phyloP scores from a whole-genome alignment of 495 filamentous ascomycete genomes.

The Cercophora newfieldiana region DNA sequence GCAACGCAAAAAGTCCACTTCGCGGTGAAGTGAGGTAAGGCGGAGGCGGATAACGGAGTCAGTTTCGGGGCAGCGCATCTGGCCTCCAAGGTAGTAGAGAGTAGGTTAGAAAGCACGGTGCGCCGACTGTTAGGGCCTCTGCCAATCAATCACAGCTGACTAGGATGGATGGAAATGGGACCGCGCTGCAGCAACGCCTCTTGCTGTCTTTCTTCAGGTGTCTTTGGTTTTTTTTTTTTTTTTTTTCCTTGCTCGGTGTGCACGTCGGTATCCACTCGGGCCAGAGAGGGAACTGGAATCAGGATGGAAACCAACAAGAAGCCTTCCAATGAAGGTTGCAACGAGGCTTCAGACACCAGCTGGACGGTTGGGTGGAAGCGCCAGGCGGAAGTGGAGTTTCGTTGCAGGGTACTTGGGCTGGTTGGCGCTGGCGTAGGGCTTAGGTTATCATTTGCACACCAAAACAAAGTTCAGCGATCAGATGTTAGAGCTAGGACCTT shows the following conservation, averaged over 20 bases:
- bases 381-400: not conserved
- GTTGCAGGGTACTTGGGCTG: not conserved
- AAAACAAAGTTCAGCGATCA: not conserved
- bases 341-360: not conserved
- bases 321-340: not conserved
- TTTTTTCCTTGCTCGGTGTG: not conserved
- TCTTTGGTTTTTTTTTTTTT: not conserved
- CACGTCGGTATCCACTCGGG: not conserved
- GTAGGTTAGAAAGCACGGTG: not conserved
- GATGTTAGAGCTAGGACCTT: not conserved
- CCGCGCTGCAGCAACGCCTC: not conserved
- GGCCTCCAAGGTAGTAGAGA: too few relatives aligned
- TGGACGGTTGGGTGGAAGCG: not conserved
- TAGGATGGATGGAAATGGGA: not conserved
- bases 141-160: not conserved
- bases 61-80: slow-evolving; percentile 5
- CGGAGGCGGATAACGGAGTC: not conserved
- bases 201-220: not conserved
- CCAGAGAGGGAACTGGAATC: not conserved
- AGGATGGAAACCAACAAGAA: not conserved
- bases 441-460: not conserved
- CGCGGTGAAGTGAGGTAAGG: not conserved
- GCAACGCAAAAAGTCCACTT: not conserved
- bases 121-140: not conserved
- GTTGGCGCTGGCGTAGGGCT: not conserved